phyloP scores from a whole-genome alignment of 257 asterid species.

The Primulina tabacum region DNA sequence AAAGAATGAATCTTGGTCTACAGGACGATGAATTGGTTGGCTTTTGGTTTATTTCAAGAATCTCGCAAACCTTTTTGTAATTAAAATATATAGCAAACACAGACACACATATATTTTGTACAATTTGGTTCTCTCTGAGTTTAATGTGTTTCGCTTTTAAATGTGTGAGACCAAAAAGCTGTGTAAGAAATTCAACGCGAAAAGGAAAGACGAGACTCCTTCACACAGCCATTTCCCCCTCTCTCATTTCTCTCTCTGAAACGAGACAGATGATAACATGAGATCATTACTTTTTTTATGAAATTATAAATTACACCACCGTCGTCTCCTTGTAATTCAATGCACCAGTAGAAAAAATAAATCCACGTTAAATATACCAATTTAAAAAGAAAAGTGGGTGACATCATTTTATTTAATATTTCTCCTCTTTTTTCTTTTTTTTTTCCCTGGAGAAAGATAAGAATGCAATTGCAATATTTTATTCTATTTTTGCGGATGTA shows the following conservation, averaged over 20 bases:
- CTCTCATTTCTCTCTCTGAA: constrained; percentile 14
- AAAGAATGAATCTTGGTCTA: constrained; percentile 24
- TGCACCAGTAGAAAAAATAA: constrained; percentile 27
- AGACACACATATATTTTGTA: not conserved
- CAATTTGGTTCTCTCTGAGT: not conserved
- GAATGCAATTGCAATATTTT: not conserved
- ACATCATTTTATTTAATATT: constrained; percentile 24
- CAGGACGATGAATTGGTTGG: constrained; percentile 21
- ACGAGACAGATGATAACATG: constrained; percentile 27
- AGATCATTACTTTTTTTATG: not conserved
- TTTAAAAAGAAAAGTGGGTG: constrained; percentile 26
- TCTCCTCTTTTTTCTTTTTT: not conserved
- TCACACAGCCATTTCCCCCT: constrained; percentile 3
- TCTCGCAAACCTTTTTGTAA: not conserved
- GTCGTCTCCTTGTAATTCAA: constrained; percentile 46
- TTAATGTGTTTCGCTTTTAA: constrained; percentile 12
- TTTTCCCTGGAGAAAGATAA: not conserved
- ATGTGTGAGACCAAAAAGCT: constrained; percentile 30
- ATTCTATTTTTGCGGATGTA: constrained; percentile 25
- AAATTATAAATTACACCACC: constrained; percentile 27
- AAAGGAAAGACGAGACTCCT: constrained; percentile 40
- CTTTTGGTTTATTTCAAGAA: not conserved
- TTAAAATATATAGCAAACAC: not conserved
- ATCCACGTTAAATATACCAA: constrained; percentile 5
- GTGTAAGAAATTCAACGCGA: constrained; percentile 47